These are phyloP conservation scores for Thecaphora thlaspeos DNA, from an alignment of 1,284 basidiomycete genomes.

Conservation along the genomic window DNA sequence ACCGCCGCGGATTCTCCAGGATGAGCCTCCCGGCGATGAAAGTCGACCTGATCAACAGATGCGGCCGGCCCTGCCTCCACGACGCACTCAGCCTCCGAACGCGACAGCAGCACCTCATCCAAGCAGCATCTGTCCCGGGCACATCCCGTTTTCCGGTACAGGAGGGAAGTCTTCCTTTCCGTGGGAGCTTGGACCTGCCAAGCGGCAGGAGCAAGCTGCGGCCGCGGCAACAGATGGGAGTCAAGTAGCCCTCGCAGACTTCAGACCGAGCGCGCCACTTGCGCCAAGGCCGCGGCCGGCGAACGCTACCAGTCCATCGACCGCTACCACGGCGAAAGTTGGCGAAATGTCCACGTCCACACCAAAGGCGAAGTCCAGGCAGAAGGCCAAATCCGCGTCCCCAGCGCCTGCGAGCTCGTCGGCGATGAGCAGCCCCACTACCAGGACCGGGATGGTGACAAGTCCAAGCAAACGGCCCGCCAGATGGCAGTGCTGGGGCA, in stretches of 20 bases:
- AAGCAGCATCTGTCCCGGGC: not conserved
- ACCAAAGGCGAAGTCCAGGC: conserved; percentile 5
- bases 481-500: conserved; percentile 41
- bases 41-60: too few relatives aligned
- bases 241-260: too few relatives aligned
- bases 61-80: not conserved
- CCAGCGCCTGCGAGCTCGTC: not conserved
- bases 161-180: conserved; percentile 4
- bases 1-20: not conserved
- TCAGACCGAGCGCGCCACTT: too few relatives aligned
- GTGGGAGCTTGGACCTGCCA: conserved; percentile 16
- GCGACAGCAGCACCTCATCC: not conserved
- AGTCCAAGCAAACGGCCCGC: conserved; percentile 11
- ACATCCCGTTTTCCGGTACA: not conserved
- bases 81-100: not conserved
- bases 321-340: too few relatives aligned
- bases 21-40: not conserved
- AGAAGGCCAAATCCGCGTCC: not conserved
- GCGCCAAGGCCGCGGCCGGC: too few relatives aligned
- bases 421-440: not conserved
- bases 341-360: too few relatives aligned
- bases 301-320: not conserved
- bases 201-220: not conserved
- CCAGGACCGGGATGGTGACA: conserved; percentile 1
- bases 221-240: too few relatives aligned